A percentile compares a stretch with the other conserved stretches of the same genome.
Conservation (phyloP, 108 stramenopile genomes). For the Fistulifera solaris region DNA sequence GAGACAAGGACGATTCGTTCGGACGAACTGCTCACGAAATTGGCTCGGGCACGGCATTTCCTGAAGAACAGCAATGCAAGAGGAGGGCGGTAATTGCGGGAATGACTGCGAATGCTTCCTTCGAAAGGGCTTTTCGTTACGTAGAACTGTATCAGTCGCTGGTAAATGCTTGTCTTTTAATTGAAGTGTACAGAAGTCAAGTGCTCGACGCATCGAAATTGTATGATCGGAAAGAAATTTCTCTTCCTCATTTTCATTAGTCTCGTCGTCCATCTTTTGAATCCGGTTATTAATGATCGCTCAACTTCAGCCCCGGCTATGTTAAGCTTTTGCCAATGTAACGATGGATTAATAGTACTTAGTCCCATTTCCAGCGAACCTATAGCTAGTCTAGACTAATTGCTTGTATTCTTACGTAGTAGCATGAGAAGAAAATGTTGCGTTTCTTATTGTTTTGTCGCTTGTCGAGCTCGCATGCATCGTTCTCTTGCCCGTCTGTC, state of each 20-base stretch:
- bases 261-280: not conserved
- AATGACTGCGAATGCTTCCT: not conserved
- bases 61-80: not conserved
- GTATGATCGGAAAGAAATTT: constrained; percentile 6
- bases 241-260: not conserved
- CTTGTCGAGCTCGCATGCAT: too few species aligned
- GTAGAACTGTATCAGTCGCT: not conserved
- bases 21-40: not conserved
- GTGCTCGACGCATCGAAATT: constrained; percentile 5
- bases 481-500: too few species aligned
- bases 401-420: too few species aligned
- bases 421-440: too few species aligned
- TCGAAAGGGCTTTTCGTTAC: not conserved
- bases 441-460: too few species aligned
- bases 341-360: too few species aligned
- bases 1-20: not conserved
- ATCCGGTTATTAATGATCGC: too few species aligned
- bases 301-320: too few species aligned
- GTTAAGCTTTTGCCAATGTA: too few species aligned
- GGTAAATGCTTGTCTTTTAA: not conserved
- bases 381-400: too few species aligned
- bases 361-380: too few species aligned
- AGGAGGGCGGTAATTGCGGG: not conserved
- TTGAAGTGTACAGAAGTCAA: constrained; percentile 5
- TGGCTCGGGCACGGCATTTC: not conserved